Conservation (phyloP, 2,329 filamentous ascomycete genomes). For the Cladophialophora yegresii region DNA sequence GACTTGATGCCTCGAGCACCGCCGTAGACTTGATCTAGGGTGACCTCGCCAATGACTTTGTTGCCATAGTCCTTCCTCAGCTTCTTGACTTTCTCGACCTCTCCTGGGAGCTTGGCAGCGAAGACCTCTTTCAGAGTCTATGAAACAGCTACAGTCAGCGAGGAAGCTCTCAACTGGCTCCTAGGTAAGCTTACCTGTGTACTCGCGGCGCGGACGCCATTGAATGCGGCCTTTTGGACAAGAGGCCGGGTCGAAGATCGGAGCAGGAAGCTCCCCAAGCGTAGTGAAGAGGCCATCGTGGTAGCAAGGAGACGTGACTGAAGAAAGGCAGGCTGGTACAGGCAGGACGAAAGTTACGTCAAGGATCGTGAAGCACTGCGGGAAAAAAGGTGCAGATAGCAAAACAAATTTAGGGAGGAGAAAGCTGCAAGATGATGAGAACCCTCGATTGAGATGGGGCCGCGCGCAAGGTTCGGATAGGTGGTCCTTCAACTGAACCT, state of each 20-base stretch:
- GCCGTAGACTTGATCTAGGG: constrained; percentile 98
- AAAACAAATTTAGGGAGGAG: constrained; percentile 18
- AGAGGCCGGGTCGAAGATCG: constrained; percentile 71
- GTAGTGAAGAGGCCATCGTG: constrained; percentile 81
- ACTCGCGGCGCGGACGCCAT: constrained; percentile 80
- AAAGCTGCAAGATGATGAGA: constrained; percentile 14
- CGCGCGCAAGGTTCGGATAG: constrained; percentile 13
- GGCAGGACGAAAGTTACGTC: constrained; percentile 24
- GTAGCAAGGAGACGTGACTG: constrained; percentile 31
- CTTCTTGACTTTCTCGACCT: constrained; percentile 99
- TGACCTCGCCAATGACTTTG: constrained; percentile 96
- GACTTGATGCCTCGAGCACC: constrained; percentile 99
- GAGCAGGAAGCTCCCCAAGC: constrained; percentile 78
- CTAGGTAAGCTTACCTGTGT: constrained; percentile 78
- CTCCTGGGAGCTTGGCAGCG: constrained; percentile 89
- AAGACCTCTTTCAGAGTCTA: constrained; percentile 98
- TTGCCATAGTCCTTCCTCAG: constrained; percentile 92
- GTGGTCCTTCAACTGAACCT: neutral
- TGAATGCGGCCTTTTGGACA: constrained; percentile 72
- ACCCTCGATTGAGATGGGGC: constrained; percentile 11
- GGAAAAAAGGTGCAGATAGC: constrained; percentile 25
- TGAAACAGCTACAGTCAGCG: constrained; percentile 24
- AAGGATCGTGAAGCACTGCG: constrained; percentile 21
- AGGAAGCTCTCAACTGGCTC: constrained; percentile 78
- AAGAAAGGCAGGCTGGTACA: constrained; percentile 19